Percentiles rank a stretch among this genome's conserved stretches.
phyloP scores from a whole-genome alignment of 2,329 filamentous ascomycete species.

The Endoconidiophora polonica region DNA sequence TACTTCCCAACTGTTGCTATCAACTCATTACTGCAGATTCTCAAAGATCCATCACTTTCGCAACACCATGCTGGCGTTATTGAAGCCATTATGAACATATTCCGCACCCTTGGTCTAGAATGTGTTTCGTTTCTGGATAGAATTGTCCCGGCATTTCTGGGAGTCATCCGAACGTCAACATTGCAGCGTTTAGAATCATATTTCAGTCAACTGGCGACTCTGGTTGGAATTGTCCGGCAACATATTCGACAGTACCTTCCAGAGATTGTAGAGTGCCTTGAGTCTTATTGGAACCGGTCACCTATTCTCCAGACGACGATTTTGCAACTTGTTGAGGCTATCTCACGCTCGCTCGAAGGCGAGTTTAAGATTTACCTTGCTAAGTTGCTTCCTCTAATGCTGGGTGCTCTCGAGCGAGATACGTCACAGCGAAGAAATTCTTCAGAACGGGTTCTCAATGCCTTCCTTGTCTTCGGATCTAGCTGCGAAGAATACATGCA shows the following conservation, averaged over 20 bases:
- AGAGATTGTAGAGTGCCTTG: slow-evolving; percentile 69
- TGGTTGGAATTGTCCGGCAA: slow-evolving; percentile 89
- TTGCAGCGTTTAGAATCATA: slow-evolving; percentile 75
- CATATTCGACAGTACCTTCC: slow-evolving; percentile 86
- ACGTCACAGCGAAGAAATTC: slow-evolving; percentile 56
- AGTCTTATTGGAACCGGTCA: slow-evolving; percentile 77
- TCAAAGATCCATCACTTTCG: slow-evolving; percentile 77
- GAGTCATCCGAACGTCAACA: slow-evolving; percentile 71
- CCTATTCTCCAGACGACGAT: slow-evolving; percentile 79
- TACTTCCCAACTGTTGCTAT: slow-evolving; percentile 98
- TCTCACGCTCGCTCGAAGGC: slow-evolving; percentile 81
- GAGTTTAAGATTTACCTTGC: slow-evolving; percentile 97
- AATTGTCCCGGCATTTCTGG: slow-evolving; percentile 85
- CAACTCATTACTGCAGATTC: slow-evolving; percentile 78
- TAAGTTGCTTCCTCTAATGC: slow-evolving; percentile 76
- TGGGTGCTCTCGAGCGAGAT: slow-evolving; percentile 83
- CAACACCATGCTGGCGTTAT: slow-evolving; percentile 90
- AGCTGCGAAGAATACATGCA: slow-evolving; percentile 99
- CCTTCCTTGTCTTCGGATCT: slow-evolving; percentile 87
- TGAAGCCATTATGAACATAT: slow-evolving; percentile 97
- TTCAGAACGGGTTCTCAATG: slow-evolving; percentile 82
- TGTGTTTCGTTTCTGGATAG: slow-evolving; percentile 89
- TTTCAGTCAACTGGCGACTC: slow-evolving; percentile 85
- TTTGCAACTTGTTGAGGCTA: slow-evolving; percentile 78
- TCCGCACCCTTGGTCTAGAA: slow-evolving; percentile 86